Conservation (phyloP, 2,329 filamentous ascomycete species). For the Penicillium sp. region DNA sequence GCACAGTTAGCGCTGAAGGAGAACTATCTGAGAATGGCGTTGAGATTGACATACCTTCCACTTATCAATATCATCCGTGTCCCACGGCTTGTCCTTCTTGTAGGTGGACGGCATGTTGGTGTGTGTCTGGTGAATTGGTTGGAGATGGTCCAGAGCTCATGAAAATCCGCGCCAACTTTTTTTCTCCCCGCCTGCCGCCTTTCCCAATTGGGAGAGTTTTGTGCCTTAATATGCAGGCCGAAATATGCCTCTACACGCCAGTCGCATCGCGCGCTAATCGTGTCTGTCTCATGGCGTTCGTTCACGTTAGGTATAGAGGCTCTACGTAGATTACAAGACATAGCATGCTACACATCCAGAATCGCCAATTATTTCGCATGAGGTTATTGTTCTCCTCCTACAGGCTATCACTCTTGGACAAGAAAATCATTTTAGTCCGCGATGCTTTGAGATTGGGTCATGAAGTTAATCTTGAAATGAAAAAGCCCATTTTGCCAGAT, state of each 20-base stretch:
- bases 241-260: not conserved
- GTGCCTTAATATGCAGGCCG: not conserved
- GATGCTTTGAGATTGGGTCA: too few species aligned
- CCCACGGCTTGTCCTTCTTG: conserved; percentile 90
- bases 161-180: conserved; percentile 31
- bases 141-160: conserved; percentile 20
- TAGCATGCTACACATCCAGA: too few species aligned
- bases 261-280: conserved; percentile 6
- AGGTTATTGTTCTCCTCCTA: too few species aligned
- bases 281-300: not conserved
- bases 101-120: conserved; percentile 79
- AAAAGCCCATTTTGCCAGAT: too few species aligned
- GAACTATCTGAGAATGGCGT: not conserved
- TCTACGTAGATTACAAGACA: too few species aligned
- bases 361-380: too few species aligned
- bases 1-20: not conserved
- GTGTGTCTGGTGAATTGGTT: conserved; percentile 10
- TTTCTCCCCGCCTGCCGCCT: conserved; percentile 28
- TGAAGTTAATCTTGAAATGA: too few species aligned
- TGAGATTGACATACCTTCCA: conserved; percentile 67
- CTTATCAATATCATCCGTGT: conserved; percentile 95
- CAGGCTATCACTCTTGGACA: too few species aligned
- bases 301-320: too few species aligned
- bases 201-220: conserved; percentile 12
- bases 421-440: too few species aligned